Evolutionary conservation across 2,329 filamentous ascomycete genomes (phyloP).

Genomic region (Falciphora oryzae): DNA sequence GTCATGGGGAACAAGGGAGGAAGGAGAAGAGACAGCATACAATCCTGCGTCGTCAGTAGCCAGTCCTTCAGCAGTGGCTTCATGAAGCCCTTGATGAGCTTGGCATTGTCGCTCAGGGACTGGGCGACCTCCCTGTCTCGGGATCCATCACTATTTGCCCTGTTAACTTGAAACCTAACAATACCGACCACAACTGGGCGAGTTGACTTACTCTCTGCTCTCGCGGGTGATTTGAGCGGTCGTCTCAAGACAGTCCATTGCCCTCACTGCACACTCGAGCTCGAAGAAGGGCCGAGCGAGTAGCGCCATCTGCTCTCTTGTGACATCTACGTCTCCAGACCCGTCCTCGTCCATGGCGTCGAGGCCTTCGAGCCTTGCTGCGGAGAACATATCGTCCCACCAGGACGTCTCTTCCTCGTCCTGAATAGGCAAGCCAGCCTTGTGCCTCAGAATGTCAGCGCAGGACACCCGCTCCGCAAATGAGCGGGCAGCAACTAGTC

Average conservation of each 20-base stretch:
- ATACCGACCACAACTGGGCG: neutral
- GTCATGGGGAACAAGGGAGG: no score
- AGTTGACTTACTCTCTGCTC: slow-evolving; percentile 41
- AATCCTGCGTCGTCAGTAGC: slow-evolving; percentile 50
- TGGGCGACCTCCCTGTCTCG: slow-evolving; percentile 45
- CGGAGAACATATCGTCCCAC: slow-evolving; percentile 33
- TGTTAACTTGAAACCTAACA: neutral
- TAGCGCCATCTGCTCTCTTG: slow-evolving; percentile 37
- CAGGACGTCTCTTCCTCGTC: slow-evolving; percentile 29
- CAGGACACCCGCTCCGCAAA: slow-evolving; percentile 47
- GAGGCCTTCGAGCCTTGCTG: slow-evolving; percentile 27
- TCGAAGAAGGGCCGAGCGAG: slow-evolving; percentile 61
- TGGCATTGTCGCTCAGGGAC: slow-evolving; percentile 48
- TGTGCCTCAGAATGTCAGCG: slow-evolving; percentile 38
- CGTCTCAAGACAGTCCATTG: slow-evolving; percentile 62
- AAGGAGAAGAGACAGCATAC: slow-evolving; percentile 34
- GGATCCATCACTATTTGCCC: slow-evolving; percentile 1
- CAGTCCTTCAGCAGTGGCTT: slow-evolving; percentile 59
- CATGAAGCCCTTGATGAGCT: slow-evolving; percentile 50
- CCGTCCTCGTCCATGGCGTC: slow-evolving; percentile 27
- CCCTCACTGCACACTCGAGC: slow-evolving; percentile 60
- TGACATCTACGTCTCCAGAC: slow-evolving; percentile 25
- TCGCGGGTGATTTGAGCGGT: slow-evolving; percentile 52
- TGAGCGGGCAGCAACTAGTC: slow-evolving; percentile 48
- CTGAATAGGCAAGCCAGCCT: slow-evolving; percentile 27